Evolutionary conservation across 208 protist genomes (phyloP), one percentile per base, ranked within the genome.

Genomic region (Porcisia hertigi): DNA sequence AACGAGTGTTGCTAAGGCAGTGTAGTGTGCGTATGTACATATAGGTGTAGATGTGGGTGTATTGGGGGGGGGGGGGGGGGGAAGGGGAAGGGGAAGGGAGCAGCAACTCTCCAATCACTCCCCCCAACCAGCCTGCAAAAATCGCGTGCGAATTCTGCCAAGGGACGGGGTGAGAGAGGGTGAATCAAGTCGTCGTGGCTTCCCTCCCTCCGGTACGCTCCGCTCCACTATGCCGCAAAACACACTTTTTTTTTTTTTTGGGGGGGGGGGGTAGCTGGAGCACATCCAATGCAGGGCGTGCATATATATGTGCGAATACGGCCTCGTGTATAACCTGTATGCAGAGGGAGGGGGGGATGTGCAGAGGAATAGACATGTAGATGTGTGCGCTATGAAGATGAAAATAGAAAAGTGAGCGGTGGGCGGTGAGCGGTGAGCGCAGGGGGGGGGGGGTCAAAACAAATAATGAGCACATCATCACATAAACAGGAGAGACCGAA

Each of bases 251-350:
- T 8, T 12, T 12, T 52, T 12, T 52, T 14, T 5, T 5, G 47
- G 47, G 47, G 47, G 60, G 16, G 60, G 60, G 36, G 36, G 36
- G 41, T n/a, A n/a, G n/a, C 43, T 3, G 36, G 43, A 65, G 60
- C 30, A 65, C 36, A n/a, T 23, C 14, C 60, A 65, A 45, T 47
- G 20, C 14, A 45, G 39, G 36, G 52, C 47, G 70, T 66, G 60
- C 71, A 52, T 63, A 62, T 71, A 63, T 43, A 52, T 54, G 58
- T 66, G 49, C 62, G 58, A 69, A 52, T 69, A 7, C 16, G 47
- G 39, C 39, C n/a, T 64, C 57, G 55, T 34, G 34, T 62, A 0
- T 49, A 16, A 49, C 41, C 14, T 18, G 30, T 65, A 18, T 14
- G 20, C 36, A 11, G n/a, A 25, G 3, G 57, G 25, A 60, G 7